A percentile compares a stretch with the other conserved stretches of the same genome.
phyloP scores from a whole-genome alignment of 352 stramenopile species.

The Phytophthora pluvialis region DNA sequence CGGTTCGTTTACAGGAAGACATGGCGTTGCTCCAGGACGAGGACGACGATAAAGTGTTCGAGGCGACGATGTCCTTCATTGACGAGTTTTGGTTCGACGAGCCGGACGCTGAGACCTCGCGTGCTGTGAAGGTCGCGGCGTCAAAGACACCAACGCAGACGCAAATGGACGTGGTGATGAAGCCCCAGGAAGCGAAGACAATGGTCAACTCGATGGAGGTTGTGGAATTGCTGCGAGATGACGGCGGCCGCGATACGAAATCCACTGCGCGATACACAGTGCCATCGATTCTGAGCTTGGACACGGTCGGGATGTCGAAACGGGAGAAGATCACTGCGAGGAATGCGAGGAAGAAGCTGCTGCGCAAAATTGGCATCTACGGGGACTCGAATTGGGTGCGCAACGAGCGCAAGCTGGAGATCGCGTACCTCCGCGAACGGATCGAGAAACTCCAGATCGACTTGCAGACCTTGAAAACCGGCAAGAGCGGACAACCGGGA shows the following conservation, averaged over 20 bases:
- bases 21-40: slow-evolving; percentile 18
- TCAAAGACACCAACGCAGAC: background rate
- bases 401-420: slow-evolving; percentile 46
- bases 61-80: slow-evolving; percentile 36
- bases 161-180: background rate
- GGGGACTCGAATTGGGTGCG: slow-evolving; percentile 29
- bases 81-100: slow-evolving; percentile 32
- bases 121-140: background rate
- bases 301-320: slow-evolving; percentile 17
- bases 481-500: background rate
- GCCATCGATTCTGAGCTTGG: slow-evolving; percentile 19
- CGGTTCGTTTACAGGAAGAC: background rate
- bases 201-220: background rate
- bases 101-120: slow-evolving; percentile 5
- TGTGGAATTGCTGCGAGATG: background rate
- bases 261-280: background rate
- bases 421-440: slow-evolving; percentile 43
- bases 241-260: slow-evolving; percentile 2
- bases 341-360: slow-evolving; percentile 33
- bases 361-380: slow-evolving; percentile 39
- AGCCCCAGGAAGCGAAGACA: background rate
- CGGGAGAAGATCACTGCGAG: slow-evolving; percentile 23
- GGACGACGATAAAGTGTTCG: slow-evolving; percentile 25
- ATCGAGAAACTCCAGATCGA: slow-evolving; percentile 43
- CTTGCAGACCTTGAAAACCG: slow-evolving; percentile 29